A percentile compares a stretch with the other conserved stretches of the same genome.
These are phyloP conservation scores for Parachaetomium inaequale DNA, from an alignment of 495 filamentous ascomycete species.

Conservation along the genomic window DNA sequence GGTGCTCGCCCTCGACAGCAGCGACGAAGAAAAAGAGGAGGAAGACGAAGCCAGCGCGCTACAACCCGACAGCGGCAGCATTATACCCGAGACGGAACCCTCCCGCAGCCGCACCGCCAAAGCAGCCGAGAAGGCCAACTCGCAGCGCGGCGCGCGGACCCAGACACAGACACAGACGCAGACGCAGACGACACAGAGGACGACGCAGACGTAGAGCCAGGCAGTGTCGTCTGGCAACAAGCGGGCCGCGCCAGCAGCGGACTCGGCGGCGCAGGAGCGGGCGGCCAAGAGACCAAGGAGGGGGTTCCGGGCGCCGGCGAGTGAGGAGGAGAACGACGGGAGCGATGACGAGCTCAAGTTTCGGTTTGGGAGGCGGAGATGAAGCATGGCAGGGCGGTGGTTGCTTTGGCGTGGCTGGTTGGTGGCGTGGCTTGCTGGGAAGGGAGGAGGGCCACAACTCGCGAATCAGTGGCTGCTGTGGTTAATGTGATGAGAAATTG, in stretches of 20 bases:
- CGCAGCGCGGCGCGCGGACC: constrained; percentile 19
- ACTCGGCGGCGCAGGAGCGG: constrained; percentile 29
- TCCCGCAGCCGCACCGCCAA: constrained; percentile 30
- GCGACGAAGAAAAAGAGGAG: constrained; percentile 38
- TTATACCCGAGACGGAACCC: constrained; percentile 20
- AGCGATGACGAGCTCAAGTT: constrained; percentile 54
- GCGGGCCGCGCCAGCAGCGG: constrained; percentile 29
- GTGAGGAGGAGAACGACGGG: constrained; percentile 43
- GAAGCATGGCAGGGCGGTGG: too few species aligned
- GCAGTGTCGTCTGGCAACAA: constrained; percentile 30
- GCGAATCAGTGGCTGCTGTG: too few species aligned
- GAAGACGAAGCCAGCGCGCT: constrained; percentile 2
- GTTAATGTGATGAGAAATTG: too few species aligned
- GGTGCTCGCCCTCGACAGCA: constrained; percentile 36
- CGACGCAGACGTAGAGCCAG: too few species aligned
- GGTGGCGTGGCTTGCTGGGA: too few species aligned
- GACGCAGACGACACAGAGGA: too few species aligned
- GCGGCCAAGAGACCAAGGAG: constrained; percentile 45
- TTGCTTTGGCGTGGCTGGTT: too few species aligned
- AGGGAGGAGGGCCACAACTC: too few species aligned
- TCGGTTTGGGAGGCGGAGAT: constrained; percentile 40
- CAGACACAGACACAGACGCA: constrained; percentile 36
- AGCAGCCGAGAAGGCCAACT: constrained; percentile 30
- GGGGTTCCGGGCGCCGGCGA: constrained; percentile 30
- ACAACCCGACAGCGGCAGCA: background rate